These are phyloP conservation scores for Paracorniculantispora psalliotae DNA, from an alignment of 2,329 filamentous ascomycete genomes.

Conservation along the genomic window DNA sequence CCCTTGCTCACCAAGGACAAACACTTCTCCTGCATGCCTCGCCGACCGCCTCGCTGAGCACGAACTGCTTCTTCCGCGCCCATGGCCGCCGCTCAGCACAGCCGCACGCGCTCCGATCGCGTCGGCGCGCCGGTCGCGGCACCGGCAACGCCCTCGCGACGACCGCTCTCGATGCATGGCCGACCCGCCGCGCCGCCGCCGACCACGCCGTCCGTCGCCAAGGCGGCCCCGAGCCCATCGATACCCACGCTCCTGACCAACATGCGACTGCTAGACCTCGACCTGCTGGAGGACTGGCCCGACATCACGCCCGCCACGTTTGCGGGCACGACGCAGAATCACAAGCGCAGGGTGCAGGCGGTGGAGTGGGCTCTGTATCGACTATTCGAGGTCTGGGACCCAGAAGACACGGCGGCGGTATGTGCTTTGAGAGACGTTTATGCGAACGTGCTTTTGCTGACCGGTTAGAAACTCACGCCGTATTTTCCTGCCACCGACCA, in stretches of 20 bases:
- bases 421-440: slow-evolving; percentile 40
- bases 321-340: slow-evolving; percentile 62
- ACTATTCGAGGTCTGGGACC: slow-evolving; percentile 80
- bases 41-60: background rate
- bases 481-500: slow-evolving; percentile 91
- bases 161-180: slow-evolving; percentile 7
- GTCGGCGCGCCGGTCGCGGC: slow-evolving; percentile 3
- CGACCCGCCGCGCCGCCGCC: background rate
- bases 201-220: background rate
- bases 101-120: slow-evolving; percentile 6
- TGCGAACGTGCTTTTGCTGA: background rate
- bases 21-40: background rate
- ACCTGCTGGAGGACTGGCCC: slow-evolving; percentile 75
- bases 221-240: background rate
- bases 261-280: slow-evolving; percentile 75
- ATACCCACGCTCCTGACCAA: slow-evolving; percentile 66
- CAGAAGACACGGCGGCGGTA: slow-evolving; percentile 69
- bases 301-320: slow-evolving; percentile 67
- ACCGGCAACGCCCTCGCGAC: background rate
- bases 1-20: slow-evolving; percentile 3
- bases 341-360: slow-evolving; percentile 75
- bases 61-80: background rate
- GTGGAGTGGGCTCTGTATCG: slow-evolving; percentile 91
- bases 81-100: slow-evolving; percentile 11
- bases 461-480: slow-evolving; percentile 71